Percentiles rank a stretch among this genome's conserved stretches.
phyloP scores from a whole-genome alignment of 1,139 yeast species.

The Diutina neorugosa region DNA sequence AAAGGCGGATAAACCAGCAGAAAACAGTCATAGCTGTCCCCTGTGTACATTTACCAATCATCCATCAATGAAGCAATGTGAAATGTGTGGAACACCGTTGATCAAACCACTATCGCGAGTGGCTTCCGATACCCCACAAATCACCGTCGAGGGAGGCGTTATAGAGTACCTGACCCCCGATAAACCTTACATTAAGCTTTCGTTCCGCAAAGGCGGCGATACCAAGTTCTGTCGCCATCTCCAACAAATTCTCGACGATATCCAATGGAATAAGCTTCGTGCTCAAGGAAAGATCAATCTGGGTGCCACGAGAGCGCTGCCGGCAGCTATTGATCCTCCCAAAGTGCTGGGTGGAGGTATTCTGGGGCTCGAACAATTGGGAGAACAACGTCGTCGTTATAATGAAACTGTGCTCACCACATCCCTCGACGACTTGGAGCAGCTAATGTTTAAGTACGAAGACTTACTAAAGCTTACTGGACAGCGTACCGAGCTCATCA shows the following conservation, averaged over 20 bases:
- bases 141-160: conserved; percentile 7
- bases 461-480: conserved; percentile 49
- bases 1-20: background rate
- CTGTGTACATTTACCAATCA: conserved; percentile 82
- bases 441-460: conserved; percentile 64
- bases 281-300: background rate
- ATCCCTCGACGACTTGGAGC: conserved; percentile 69
- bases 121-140: conserved; percentile 7
- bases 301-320: conserved; percentile 6
- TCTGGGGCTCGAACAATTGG: conserved; percentile 53
- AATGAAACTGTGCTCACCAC: conserved; percentile 53
- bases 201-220: conserved; percentile 55
- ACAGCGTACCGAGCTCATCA: conserved; percentile 25
- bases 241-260: conserved; percentile 28
- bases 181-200: conserved; percentile 36
- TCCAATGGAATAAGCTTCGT: conserved; percentile 26
- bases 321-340: conserved; percentile 8
- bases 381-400: conserved; percentile 43
- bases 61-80: conserved; percentile 66
- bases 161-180: conserved; percentile 17
- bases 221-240: conserved; percentile 31
- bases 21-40: conserved; percentile 35
- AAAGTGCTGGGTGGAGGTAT: conserved; percentile 36
- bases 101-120: background rate
- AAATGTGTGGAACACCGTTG: conserved; percentile 59